Conservation (phyloP, 371 early-diverging fungal genomes). For the Mortierella sp. region DNA sequence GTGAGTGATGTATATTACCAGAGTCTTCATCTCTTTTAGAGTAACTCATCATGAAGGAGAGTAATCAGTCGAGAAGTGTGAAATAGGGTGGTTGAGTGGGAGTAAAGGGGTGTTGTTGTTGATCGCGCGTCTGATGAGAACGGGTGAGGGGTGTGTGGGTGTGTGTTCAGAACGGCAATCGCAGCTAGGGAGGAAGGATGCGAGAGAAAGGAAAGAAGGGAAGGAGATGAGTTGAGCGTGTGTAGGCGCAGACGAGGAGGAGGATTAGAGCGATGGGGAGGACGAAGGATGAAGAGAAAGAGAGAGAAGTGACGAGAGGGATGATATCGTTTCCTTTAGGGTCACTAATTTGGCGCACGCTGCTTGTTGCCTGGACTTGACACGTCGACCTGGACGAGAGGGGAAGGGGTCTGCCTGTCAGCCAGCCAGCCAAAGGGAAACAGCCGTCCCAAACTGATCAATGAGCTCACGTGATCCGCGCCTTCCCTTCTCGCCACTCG, state of each 20-base stretch:
- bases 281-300: neutral
- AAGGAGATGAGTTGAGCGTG: slow-evolving; percentile 4
- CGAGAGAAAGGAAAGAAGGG: neutral
- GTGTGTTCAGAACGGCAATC: slow-evolving; percentile 4
- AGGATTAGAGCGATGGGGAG: neutral
- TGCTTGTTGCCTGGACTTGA: slow-evolving; percentile 7
- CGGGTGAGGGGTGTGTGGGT: neutral
- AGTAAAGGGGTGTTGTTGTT: neutral
- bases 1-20: slow-evolving; percentile 29
- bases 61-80: slow-evolving; percentile 19
- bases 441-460: neutral
- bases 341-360: neutral
- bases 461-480: neutral
- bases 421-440: neutral
- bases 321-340: no score
- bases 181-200: neutral
- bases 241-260: neutral
- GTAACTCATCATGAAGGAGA: slow-evolving; percentile 68
- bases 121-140: slow-evolving; percentile 7
- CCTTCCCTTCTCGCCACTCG: neutral
- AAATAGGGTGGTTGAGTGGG: neutral
- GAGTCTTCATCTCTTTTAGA: slow-evolving; percentile 73
- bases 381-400: slow-evolving; percentile 12
- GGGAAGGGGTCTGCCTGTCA: neutral
- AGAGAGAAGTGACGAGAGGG: neutral